Base-by-base conservation (phyloP, 2,329 filamentous ascomycete species). In the Pseudocercospora vitis region DNA sequence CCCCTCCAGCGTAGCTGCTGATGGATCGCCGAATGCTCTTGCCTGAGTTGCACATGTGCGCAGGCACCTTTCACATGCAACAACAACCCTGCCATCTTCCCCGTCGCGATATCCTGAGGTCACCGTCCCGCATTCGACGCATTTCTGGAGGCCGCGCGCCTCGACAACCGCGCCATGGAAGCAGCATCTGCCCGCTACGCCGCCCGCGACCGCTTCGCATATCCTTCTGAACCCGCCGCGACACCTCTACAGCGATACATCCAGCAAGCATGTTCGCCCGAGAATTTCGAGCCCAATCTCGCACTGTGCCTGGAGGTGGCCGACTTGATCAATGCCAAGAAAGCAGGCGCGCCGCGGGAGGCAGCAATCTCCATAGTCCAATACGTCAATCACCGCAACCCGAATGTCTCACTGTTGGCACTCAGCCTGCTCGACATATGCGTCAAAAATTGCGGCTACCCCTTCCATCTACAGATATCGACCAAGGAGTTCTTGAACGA, bases 401-500 rank as follows among this genome's bases (percentile, higher is more conserved):
- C 91, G 56, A 97, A 96, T 73, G 90, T 99, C 63, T 88, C 91
- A 57, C 78, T 99, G 62, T 81, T 97, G 55, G 92, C 94, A 55
- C 81, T 97, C 68, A 86, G 79, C 66, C 83, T 99, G 63, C 88
- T 99, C 70, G 94, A 99, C 72, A 97, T 97, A 60, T 97, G 94
- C 74, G 94, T 97, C 74, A 99, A 99, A 79, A 99, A 99, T 76
- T 99, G 94, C 80, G 94, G 94, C 65, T 99, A 99, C 71, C 91
- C 94, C 1, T 99, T 99, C 74, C 94, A 99, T 70, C 84, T 99
- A 54, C 94, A 99, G 74, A 96, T 99, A 70, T 91, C 89, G 73
- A 97, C 94, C 63, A 99, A 99, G 73, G 94, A 99, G 68, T 99
- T 99, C 66, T 84, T 99, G 65, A 99, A 99, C 75, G 94, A 99